Conservation (phyloP, 192 early-diverging fungal species). For the Dispira parvispora region DNA sequence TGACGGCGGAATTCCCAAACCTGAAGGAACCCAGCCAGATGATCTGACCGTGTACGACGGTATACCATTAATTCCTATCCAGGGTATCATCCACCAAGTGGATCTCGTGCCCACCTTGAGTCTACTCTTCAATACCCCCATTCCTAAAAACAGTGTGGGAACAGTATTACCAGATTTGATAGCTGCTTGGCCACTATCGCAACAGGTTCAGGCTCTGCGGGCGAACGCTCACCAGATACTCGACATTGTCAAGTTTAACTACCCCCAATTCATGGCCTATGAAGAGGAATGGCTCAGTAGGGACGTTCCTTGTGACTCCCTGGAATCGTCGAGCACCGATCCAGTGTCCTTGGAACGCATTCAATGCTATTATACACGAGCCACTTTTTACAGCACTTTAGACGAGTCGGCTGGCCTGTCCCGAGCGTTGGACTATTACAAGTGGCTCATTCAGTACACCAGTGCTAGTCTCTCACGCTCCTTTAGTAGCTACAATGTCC, state of each 20-base stretch:
- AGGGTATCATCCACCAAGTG: constrained; percentile 24
- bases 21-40: neutral
- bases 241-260: constrained; percentile 20
- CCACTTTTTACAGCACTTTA: constrained; percentile 13
- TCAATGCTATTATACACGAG: constrained; percentile 21
- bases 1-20: neutral
- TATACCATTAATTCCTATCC: constrained; percentile 16
- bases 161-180: constrained; percentile 24
- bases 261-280: constrained; percentile 10
- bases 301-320: constrained; percentile 7
- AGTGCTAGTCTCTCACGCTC: constrained; percentile 21
- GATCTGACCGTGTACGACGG: constrained; percentile 13
- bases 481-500: constrained; percentile 24
- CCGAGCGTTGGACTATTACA: neutral
- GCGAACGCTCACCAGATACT: constrained; percentile 44
- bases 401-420: neutral
- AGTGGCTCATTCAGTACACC: too few species aligned
- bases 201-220: constrained; percentile 34
- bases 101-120: constrained; percentile 27
- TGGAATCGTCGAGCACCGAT: neutral
- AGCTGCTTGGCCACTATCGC: constrained; percentile 12
- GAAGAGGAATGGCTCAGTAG: neutral
- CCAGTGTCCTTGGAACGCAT: constrained; percentile 8
- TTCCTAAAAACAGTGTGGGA: constrained; percentile 31
- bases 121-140: constrained; percentile 30